A percentile compares a stretch with the other conserved stretches of the same genome.
Evolutionary conservation across 306 rosid species (phyloP).

Genomic region (Sophora flavescens): DNA sequence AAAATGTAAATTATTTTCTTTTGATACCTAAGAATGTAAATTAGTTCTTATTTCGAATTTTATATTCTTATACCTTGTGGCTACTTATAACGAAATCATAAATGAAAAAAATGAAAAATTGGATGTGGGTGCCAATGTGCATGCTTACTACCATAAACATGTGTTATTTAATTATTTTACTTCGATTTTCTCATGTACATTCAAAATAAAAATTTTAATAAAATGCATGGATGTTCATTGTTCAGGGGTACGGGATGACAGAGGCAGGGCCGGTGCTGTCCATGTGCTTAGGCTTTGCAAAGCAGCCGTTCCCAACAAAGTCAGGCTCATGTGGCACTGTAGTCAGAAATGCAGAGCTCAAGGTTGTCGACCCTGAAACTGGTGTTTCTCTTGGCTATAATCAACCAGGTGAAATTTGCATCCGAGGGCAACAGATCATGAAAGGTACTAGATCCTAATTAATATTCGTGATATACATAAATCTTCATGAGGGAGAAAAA

Average conservation of each 20-base stretch:
- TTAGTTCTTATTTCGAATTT: background rate
- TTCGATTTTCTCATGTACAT: background rate
- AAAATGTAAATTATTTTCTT: background rate
- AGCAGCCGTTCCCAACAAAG: slow-evolving; percentile 65
- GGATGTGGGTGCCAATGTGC: background rate
- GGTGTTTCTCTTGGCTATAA: slow-evolving; percentile 70
- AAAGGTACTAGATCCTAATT: slow-evolving; percentile 55
- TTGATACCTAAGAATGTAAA: too few species aligned
- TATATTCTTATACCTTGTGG: background rate
- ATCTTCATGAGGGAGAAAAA: background rate
- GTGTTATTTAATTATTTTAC: background rate
- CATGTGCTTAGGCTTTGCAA: slow-evolving; percentile 80
- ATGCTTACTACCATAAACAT: background rate
- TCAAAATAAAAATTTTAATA: background rate
- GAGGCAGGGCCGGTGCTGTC: slow-evolving; percentile 94
- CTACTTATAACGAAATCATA: background rate
- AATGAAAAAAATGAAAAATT: background rate
- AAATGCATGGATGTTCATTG: background rate
- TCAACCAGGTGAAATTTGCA: slow-evolving; percentile 86
- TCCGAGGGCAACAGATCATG: slow-evolving; percentile 85
- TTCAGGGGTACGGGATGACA: slow-evolving; percentile 94
- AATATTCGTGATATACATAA: background rate
- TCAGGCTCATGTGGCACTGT: slow-evolving; percentile 89
- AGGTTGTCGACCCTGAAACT: slow-evolving; percentile 69
- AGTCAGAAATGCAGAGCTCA: slow-evolving; percentile 84